A percentile compares a stretch with the other conserved stretches of the same genome.
Conservation (phyloP, 2,329 filamentous ascomycete species). For the Orbilia brochopaga region DNA sequence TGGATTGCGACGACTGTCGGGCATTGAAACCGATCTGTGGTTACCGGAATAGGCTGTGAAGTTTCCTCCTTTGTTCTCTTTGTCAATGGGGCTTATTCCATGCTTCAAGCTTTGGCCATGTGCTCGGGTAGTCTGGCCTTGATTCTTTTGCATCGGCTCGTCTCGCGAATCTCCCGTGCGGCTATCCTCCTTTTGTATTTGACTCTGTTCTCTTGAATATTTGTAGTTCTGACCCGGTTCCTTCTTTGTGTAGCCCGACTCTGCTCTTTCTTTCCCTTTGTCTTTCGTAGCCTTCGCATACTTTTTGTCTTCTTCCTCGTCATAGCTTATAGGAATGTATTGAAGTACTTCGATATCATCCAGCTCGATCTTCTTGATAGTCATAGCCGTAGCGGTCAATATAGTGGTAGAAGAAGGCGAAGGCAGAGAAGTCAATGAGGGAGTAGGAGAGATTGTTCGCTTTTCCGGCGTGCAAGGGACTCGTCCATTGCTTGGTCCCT, state of each 20-base stretch:
- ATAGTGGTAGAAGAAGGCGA: neutral
- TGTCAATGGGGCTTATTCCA: too few species aligned
- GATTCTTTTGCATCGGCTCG: too few species aligned
- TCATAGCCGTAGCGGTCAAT: neutral
- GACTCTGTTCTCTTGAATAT: too few species aligned
- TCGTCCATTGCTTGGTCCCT: neutral
- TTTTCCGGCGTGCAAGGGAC: neutral
- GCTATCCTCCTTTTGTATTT: too few species aligned
- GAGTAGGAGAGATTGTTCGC: neutral
- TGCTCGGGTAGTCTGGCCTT: too few species aligned
- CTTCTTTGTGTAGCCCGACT: neutral
- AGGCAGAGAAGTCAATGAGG: neutral
- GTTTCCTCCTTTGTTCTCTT: too few species aligned
- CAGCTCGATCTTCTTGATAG: constrained; percentile 11
- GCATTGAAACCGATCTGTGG: too few species aligned
- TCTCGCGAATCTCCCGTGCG: too few species aligned
- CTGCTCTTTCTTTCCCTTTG: neutral
- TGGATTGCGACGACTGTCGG: too few species aligned
- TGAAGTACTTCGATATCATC: constrained; percentile 13
- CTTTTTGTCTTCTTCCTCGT: neutral
- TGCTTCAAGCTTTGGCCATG: too few species aligned
- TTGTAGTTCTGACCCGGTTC: too few species aligned
- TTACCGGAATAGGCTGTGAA: too few species aligned
- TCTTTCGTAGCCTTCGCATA: neutral
- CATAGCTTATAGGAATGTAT: neutral